Evolutionary conservation across 768 basidiomycete species (phyloP), one percentile per base, ranked within the genome.

Genomic region (Boletus sensibilis): DNA sequence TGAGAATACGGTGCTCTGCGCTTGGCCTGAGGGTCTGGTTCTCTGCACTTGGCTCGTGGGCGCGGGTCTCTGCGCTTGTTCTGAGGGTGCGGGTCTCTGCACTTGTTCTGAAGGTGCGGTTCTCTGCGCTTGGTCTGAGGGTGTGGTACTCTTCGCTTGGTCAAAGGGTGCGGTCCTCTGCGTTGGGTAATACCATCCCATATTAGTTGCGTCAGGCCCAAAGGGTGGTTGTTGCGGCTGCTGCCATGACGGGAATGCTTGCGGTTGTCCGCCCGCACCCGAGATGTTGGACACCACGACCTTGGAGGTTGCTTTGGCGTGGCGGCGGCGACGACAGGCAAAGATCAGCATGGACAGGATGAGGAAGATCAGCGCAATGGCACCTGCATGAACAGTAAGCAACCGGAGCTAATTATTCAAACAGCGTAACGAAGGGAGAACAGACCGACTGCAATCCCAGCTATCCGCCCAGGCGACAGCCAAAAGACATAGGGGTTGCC

Each of bases 381-480:
- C 45, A 4, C 57, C 69, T 71, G 46, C 11, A 27, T 1, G 13
- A 43, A 23, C 23, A 13, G 25, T 55, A 16, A 64, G 33, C 12
- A 39, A 7, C 20, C 14, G 11, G 7, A 34, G 2, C 18, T 5
- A 18, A 6, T 39, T 4, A 1, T 21, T 29, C 13, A 2, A 25
- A 41, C 8, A 18, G 7, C 4, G 2, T 12, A 21, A 20, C 1
- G n/a, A 33, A 2, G 25, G 27, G 20, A n/a, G 9, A 33, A 56
- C 68, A 20, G 8, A 72, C 69, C 71, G 42, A 71, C 9, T 14
- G 62, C 60, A 5, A 71, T 43, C 13, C 63, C 69, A 18, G 33
- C 63, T 52, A 71, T 67, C 21, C 71, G 65, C 5, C 55, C 67
- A 13, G 67, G 67, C 9, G 69, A 47, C 40, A 70, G 34, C 64